Base-by-base conservation (phyloP, 768 basidiomycete species). In the Pulveroboletus frians region DNA sequence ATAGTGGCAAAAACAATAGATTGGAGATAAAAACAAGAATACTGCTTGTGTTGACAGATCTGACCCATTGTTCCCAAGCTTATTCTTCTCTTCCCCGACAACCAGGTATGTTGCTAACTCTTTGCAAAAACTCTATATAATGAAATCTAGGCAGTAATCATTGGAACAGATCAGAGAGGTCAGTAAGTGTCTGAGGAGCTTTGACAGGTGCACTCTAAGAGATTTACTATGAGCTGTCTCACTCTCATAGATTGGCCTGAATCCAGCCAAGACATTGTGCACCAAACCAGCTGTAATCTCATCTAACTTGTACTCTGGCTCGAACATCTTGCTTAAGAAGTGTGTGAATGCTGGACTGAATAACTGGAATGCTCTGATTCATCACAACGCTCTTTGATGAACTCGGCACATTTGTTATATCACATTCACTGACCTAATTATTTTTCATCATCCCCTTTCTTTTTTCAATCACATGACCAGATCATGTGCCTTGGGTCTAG, bases 31-130 rank as follows among this genome's bases (percentile, higher is more conserved):
- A 21, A 58, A 64, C 0, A 56, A 61, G 26, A 70, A 60, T n/a
- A 45, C 47, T 0, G 53, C 71, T 54, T 69, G 70, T 3, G 32
- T 51, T 15, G 58, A 58, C 10, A 65, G 64, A 48, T 73, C 69
- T 20, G 49, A 69, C 11, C 59, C 37, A 50, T 50, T 53, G 54
- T 59, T 42, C 0, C 50, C 50, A 38, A 57, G 35, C 23, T 57
- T 47, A 1, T 47, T 52, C 27, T 52, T 52, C 13, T 64, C 48
- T 50, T 70, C 59, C 21, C 34, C 18, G 21, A 72, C 11, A 2
- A 63, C 3, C 14, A 58, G 32, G 32, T 41, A 41, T 4, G 9
- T 10, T 5, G 8, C 1, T 11, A 34, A 9, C 5, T 21, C 17
- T 15, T 21, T 18, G 7, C 31, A 23, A 20, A 8, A 17, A 47